A percentile compares a stretch with the other conserved stretches of the same genome.
Conservation (phyloP, 371 early-diverging fungal genomes). For the Haplosporangium sp. region DNA sequence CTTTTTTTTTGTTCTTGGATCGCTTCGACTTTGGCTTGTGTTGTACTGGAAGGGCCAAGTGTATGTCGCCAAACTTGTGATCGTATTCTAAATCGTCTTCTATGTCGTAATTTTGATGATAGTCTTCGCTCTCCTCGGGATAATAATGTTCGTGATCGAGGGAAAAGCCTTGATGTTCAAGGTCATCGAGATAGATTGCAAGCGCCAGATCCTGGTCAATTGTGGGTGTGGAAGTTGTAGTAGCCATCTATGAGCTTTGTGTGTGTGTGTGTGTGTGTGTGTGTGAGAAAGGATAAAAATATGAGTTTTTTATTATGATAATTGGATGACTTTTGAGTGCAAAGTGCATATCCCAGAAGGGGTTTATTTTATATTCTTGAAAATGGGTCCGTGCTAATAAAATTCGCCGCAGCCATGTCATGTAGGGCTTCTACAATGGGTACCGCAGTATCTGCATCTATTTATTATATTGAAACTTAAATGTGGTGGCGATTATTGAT, state of each 20-base stretch:
- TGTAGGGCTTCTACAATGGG: not conserved
- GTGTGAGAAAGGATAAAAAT: too few relatives aligned
- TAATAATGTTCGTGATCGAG: too few relatives aligned
- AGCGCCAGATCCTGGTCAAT: conserved; percentile 5
- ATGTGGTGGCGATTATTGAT: too few relatives aligned
- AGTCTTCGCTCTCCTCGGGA: not conserved
- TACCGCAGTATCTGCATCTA: not conserved
- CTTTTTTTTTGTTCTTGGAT: not conserved
- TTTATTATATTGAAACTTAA: too few relatives aligned
- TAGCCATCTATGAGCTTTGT: not conserved
- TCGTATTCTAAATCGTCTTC: too few relatives aligned
- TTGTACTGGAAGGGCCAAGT: not conserved
- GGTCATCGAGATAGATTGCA: not conserved
- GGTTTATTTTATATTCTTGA: not conserved
- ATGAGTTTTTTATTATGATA: too few relatives aligned
- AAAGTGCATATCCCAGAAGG: too few relatives aligned
- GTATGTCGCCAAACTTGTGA: not conserved
- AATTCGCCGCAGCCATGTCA: not conserved
- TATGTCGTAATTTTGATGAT: too few relatives aligned
- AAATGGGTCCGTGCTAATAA: not conserved
- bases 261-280: not conserved
- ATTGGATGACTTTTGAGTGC: too few relatives aligned
- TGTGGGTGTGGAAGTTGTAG: not conserved
- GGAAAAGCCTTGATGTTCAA: not conserved
- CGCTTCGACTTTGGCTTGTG: conserved; percentile 7